Evolutionary conservation across 805 yeast genomes (phyloP).

Genomic region (Yarrowia yakushimensis): DNA sequence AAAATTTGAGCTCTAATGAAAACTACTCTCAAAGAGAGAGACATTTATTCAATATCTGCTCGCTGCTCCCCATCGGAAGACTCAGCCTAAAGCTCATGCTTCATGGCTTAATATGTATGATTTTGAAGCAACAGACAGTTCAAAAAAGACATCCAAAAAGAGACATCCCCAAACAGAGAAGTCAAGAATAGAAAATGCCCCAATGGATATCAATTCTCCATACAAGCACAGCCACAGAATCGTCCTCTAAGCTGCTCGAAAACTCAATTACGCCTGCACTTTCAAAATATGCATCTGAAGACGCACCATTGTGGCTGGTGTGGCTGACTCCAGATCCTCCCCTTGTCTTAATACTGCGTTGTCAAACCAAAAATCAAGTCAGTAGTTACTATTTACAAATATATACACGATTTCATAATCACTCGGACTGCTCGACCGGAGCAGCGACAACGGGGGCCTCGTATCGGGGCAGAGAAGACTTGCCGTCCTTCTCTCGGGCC

Average conservation of each 20-base stretch:
- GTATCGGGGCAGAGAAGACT: conserved; percentile 24
- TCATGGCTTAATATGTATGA: no score
- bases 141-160: no score
- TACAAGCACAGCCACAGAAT: no score
- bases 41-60: no score
- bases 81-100: no score
- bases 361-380: not conserved
- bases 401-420: conserved; percentile 9
- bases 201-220: not conserved
- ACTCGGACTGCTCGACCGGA: conserved; percentile 8
- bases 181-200: no score
- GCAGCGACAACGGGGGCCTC: conserved; percentile 9
- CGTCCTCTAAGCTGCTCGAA: not conserved
- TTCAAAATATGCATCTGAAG: not conserved
- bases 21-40: no score
- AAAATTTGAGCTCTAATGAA: no score
- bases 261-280: conserved; percentile 4
- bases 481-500: conserved; percentile 24
- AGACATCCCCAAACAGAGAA: no score
- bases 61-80: no score
- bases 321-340: not conserved
- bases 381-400: conserved; percentile 22
- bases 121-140: no score
- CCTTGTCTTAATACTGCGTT: not conserved
- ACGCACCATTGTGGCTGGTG: conserved; percentile 22